Evolutionary conservation across 805 yeast species (phyloP).

Genomic region (Ogataea kodamae): DNA sequence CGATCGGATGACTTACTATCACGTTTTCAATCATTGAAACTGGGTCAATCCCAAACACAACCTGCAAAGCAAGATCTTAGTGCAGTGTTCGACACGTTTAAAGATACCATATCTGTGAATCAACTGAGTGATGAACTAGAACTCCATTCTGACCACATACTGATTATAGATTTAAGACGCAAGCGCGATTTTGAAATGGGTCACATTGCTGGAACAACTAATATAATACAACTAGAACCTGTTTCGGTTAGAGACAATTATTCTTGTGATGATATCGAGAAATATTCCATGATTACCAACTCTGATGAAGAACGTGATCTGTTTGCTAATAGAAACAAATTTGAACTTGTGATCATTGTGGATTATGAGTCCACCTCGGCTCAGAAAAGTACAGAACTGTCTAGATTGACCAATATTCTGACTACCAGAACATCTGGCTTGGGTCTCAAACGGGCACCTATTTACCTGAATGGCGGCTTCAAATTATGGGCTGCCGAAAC

Average conservation of each 20-base stretch:
- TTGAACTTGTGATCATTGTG: conserved; percentile 63
- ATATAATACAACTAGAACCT: conserved; percentile 77
- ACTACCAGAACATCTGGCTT: conserved; percentile 35
- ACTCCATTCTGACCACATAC: conserved; percentile 33
- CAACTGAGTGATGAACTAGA: conserved; percentile 31
- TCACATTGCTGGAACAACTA: conserved; percentile 54
- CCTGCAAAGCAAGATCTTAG: not conserved
- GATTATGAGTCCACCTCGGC: conserved; percentile 39
- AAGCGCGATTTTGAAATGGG: conserved; percentile 54
- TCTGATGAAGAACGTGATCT: conserved; percentile 51
- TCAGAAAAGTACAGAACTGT: conserved; percentile 19
- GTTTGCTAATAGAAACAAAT: conserved; percentile 52
- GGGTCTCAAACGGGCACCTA: conserved; percentile 39
- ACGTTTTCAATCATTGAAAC: conserved; percentile 24
- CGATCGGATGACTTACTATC: conserved; percentile 12
- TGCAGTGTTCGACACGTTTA: conserved; percentile 3
- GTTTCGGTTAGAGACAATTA: conserved; percentile 46
- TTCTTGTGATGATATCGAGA: conserved; percentile 65
- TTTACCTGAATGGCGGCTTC: conserved; percentile 57
- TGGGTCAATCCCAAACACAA: conserved; percentile 2
- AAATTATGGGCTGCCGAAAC: conserved; percentile 50
- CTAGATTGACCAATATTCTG: conserved; percentile 37
- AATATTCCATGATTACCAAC: conserved; percentile 51
- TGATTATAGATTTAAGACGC: conserved; percentile 73
- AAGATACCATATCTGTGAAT: conserved; percentile 15